Percentiles rank a stretch among this genome's conserved stretches.
Conservation (phyloP, 2,329 filamentous ascomycete genomes). For the Pseudogymnoascus sp. region DNA sequence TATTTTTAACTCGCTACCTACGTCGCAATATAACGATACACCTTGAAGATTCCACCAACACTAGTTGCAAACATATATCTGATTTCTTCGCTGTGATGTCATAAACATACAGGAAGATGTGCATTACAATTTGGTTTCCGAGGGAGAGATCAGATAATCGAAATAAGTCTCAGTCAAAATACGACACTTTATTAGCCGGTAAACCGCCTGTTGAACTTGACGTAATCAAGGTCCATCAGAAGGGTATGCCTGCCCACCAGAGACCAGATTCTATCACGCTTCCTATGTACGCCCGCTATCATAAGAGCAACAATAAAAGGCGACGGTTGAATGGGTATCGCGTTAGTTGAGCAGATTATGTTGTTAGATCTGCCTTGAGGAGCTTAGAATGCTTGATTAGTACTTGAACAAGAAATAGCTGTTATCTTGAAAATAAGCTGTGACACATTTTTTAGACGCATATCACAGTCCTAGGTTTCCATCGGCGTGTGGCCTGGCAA, state of each 20-base stretch:
- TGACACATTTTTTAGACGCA: no score
- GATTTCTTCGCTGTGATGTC: background rate
- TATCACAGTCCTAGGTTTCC: no score
- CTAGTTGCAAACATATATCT: background rate
- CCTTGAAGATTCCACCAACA: background rate
- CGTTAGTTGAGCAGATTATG: background rate
- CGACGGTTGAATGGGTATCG: background rate
- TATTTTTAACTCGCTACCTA: background rate
- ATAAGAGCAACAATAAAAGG: background rate
- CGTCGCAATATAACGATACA: background rate
- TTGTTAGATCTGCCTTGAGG: background rate
- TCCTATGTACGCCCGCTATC: conserved; percentile 13
- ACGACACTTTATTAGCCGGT: background rate
- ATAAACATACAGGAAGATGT: background rate
- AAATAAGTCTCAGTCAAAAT: background rate
- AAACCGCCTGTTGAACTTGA: background rate
- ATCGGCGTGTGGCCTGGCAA: background rate
- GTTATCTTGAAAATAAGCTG: background rate
- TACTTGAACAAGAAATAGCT: background rate
- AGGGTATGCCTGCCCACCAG: background rate
- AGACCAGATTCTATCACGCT: conserved; percentile 16
- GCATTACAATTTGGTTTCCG: background rate
- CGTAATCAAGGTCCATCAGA: background rate
- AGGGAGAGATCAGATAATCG: background rate
- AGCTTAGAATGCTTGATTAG: background rate